Conservation (phyloP, 2,329 filamentous ascomycete species). For the Sporothrix inflata region DNA sequence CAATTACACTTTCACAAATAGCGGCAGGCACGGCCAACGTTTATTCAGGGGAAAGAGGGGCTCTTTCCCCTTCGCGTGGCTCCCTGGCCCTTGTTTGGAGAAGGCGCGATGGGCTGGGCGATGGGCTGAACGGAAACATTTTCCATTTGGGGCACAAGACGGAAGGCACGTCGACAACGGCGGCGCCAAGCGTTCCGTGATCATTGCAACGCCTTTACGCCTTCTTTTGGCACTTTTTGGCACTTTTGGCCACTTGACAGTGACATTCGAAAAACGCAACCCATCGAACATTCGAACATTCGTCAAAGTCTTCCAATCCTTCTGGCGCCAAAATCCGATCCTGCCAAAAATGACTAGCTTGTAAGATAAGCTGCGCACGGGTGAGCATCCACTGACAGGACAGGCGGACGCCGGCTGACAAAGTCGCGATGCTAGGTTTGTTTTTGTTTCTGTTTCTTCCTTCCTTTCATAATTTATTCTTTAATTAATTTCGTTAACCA, state of each 20-base stretch:
- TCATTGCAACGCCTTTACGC: not conserved
- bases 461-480: too few relatives aligned
- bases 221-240: not conserved
- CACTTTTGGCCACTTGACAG: not conserved
- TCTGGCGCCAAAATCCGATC: not conserved
- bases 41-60: constrained; percentile 3
- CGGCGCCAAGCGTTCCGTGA: constrained; percentile 10
- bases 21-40: constrained; percentile 5
- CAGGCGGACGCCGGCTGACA: not conserved
- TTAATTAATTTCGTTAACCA: not conserved
- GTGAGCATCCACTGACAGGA: not conserved
- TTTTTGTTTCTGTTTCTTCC: constrained; percentile 13
- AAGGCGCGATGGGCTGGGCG: constrained; percentile 4
- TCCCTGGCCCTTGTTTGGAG: not conserved
- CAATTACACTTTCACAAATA: not conserved
- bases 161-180: constrained; percentile 6
- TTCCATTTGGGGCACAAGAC: not conserved
- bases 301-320: constrained; percentile 6
- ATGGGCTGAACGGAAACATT: not conserved
- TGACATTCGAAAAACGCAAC: constrained; percentile 12
- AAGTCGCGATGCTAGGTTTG: not conserved
- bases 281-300: constrained; percentile 17
- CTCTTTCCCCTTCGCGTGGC: constrained; percentile 20
- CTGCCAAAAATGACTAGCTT: not conserved
- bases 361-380: not conserved